Conservation (phyloP, 1,139 yeast genomes). For the Zygoascus hellenicus region DNA sequence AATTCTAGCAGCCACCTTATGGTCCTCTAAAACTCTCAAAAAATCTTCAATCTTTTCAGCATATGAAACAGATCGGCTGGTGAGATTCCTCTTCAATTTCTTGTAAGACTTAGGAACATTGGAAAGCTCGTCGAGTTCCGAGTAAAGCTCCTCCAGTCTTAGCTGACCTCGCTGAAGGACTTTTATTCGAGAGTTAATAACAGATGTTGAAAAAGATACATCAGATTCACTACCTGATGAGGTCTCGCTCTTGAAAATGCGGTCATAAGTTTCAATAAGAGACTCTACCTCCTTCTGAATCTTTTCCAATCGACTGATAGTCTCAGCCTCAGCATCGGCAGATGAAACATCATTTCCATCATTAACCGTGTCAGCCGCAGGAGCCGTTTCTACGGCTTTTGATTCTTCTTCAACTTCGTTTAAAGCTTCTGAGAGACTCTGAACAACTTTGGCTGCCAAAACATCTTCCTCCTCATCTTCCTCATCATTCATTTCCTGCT, state of each 20-base stretch:
- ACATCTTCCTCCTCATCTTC: background rate
- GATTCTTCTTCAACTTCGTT: conserved; percentile 1
- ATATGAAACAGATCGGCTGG: conserved; percentile 18
- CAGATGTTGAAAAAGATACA: conserved; percentile 8
- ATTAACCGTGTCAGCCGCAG: background rate
- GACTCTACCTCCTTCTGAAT: conserved; percentile 19
- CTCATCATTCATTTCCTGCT: background rate
- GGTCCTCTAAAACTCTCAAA: conserved; percentile 19
- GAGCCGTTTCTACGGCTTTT: conserved; percentile 1
- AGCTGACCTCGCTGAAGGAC: conserved; percentile 24
- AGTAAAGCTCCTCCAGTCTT: conserved; percentile 22
- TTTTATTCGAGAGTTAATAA: conserved; percentile 23
- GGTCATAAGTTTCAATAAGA: conserved; percentile 21
- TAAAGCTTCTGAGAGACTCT: background rate
- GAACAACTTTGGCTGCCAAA: background rate
- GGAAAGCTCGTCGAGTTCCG: conserved; percentile 22
- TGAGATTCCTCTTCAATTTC: conserved; percentile 23
- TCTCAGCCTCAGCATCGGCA: conserved; percentile 5
- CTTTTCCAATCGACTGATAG: conserved; percentile 9
- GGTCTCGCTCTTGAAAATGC: conserved; percentile 18
- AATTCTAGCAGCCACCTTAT: conserved; percentile 15
- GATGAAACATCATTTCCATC: background rate
- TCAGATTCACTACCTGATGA: conserved; percentile 15
- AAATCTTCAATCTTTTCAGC: conserved; percentile 27
- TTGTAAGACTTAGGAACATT: conserved; percentile 12